Conservation (phyloP, 78 protist genomes). For the Bigelowiella natans region DNA sequence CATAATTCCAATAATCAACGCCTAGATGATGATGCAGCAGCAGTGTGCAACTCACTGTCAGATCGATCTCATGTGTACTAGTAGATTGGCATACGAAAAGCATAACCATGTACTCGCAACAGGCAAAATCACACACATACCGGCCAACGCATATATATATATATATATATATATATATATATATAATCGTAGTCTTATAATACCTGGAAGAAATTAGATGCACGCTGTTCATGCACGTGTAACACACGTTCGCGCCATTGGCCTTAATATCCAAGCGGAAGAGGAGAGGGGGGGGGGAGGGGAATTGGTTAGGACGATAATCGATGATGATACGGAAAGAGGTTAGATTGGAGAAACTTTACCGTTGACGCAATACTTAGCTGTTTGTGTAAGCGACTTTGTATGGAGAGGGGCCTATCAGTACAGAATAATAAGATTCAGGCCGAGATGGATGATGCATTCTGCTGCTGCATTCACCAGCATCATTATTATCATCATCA, state of each 20-base stretch:
- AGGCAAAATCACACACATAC: background rate
- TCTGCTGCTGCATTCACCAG: too few relatives aligned
- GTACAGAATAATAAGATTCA: background rate
- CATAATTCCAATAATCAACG: background rate
- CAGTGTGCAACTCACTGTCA: background rate
- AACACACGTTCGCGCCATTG: background rate
- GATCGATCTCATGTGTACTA: background rate
- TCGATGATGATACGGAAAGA: background rate
- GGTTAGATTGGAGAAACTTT: background rate
- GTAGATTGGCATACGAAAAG: background rate
- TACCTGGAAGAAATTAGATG: background rate
- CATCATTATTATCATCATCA: too few relatives aligned
- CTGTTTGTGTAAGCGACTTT: background rate
- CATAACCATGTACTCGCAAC: background rate
- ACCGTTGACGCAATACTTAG: background rate
- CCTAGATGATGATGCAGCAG: background rate
- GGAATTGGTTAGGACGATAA: too few relatives aligned
- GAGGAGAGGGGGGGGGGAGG: too few relatives aligned
- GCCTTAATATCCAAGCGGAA: background rate
- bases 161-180: background rate
- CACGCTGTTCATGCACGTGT: background rate
- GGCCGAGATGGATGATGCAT: background rate
- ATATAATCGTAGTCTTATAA: background rate
- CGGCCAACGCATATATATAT: background rate
- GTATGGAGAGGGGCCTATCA: background rate